Base-by-base conservation (phyloP, 2,329 filamentous ascomycete genomes). In the Colletotrichum cereale region DNA sequence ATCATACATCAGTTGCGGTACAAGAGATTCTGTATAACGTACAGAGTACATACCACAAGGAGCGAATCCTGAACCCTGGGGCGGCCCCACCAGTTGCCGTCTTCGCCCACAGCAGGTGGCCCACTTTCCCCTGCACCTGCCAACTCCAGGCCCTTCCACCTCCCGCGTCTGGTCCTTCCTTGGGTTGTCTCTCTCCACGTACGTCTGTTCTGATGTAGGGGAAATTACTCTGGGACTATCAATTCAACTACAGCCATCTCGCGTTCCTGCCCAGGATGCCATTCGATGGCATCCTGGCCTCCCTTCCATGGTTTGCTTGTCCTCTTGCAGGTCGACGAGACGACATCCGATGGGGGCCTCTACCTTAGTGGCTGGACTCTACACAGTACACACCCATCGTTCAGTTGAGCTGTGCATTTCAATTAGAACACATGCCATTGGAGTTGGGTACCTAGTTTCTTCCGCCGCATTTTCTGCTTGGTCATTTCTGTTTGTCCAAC, bases 1-100 rank as follows among this genome's bases (percentile, higher is more conserved):
- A n/a, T n/a, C n/a, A n/a, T n/a, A n/a, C n/a, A n/a, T n/a, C n/a
- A n/a, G n/a, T n/a, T n/a, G n/a, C n/a, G n/a, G n/a, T n/a, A n/a
- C n/a, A n/a, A n/a, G n/a, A n/a, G n/a, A n/a, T n/a, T n/a, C n/a
- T n/a, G n/a, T n/a, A n/a, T n/a, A n/a, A n/a, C n/a, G n/a, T n/a
- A n/a, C n/a, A n/a, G n/a, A n/a, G n/a, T n/a, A n/a, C n/a, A 5
- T 34, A 34, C 31, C 8, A 8, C 31, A 34, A 34, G 10, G 42
- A n/a, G 21, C 18, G 40, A 47, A 24, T 62, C 66, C 60, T 66
- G 66, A 66, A 47, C 66, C 61, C 61, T 66, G 66, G 24, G 36
- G 4, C 34, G 8, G 40, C 21, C 40, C 47, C 57, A 26, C 18
- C 48, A 40, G 36, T 44, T 44, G 61, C 34, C 24, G 61, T 18